phyloP scores from a whole-genome alignment of 306 rosid species.

The Geum urbanum region DNA sequence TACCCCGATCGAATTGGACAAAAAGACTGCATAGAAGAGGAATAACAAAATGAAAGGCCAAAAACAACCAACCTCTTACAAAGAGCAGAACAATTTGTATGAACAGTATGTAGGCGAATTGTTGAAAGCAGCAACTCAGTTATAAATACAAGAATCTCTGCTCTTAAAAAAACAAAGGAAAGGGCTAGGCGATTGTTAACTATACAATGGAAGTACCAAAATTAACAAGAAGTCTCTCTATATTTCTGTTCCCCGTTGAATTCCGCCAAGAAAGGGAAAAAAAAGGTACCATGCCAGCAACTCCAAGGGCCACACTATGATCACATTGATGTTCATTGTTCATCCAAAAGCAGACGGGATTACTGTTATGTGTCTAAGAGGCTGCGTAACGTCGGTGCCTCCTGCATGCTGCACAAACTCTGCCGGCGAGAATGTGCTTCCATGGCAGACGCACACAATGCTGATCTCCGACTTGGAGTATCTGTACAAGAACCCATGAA shows the following conservation, averaged over 20 bases:
- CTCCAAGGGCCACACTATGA: background rate
- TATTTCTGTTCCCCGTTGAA: too few species aligned
- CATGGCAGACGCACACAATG: constrained; percentile 85
- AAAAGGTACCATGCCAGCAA: background rate
- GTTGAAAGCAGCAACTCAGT: background rate
- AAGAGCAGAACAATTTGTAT: too few species aligned
- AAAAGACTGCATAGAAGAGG: too few species aligned
- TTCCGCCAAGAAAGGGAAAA: constrained; percentile 1
- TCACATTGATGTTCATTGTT: background rate
- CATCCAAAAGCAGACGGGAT: constrained; percentile 47
- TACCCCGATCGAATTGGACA: too few species aligned
- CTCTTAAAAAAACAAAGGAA: too few species aligned
- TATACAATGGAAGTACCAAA: too few species aligned
- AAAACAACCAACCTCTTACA: too few species aligned
- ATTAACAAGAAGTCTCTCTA: too few species aligned
- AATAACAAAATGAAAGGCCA: too few species aligned
- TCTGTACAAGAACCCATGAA: constrained; percentile 57
- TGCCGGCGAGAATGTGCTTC: constrained; percentile 72
- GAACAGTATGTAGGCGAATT: too few species aligned
- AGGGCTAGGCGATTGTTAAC: too few species aligned
- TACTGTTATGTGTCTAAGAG: constrained; percentile 66
- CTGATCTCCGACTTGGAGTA: constrained; percentile 59
- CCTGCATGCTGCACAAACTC: constrained; percentile 94
- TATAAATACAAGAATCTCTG: background rate
- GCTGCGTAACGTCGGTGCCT: constrained; percentile 54